These are phyloP conservation scores for Ustilago esculenta DNA, from an alignment of 1,284 basidiomycete genomes.

Conservation along the genomic window DNA sequence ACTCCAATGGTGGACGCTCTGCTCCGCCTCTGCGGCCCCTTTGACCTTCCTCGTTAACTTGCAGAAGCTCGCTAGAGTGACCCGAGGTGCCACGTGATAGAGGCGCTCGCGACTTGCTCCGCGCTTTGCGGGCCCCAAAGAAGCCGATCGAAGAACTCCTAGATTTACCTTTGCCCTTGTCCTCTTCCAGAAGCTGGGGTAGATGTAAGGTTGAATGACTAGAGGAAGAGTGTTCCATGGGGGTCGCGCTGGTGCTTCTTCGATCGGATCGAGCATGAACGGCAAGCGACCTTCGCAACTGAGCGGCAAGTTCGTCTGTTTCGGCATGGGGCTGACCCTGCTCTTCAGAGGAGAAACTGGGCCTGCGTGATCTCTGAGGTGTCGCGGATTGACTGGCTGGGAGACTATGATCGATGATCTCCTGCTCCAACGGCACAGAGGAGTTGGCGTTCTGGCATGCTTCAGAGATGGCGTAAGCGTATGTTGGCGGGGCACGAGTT, in stretches of 20 bases:
- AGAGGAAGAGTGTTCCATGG: constrained; percentile 9
- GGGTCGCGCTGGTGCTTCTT: constrained; percentile 34
- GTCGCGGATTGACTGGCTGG: constrained; percentile 34
- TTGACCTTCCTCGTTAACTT: constrained; percentile 44
- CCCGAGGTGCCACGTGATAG: constrained; percentile 9
- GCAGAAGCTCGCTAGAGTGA: constrained; percentile 32
- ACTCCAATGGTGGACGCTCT: constrained; percentile 19
- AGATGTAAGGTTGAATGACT: constrained; percentile 1
- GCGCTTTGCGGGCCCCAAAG: constrained; percentile 40
- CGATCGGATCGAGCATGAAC: constrained; percentile 23
- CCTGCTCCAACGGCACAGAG: constrained; percentile 17
- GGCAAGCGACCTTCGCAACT: constrained; percentile 32
- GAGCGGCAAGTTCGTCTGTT: constrained; percentile 32
- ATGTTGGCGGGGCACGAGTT: constrained; percentile 33
- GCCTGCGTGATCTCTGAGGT: constrained; percentile 37
- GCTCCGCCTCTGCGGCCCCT: constrained; percentile 26
- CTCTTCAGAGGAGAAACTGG: constrained; percentile 23
- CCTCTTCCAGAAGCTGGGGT: constrained; percentile 14
- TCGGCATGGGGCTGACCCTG: constrained; percentile 1
- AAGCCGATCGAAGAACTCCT: constrained; percentile 47
- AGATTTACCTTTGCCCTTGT: constrained; percentile 34
- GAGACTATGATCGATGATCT: constrained; percentile 29
- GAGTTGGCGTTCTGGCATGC: constrained; percentile 17
- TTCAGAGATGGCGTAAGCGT: constrained; percentile 37
- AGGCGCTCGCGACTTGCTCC: constrained; percentile 39